Percentiles rank a stretch among this genome's conserved stretches.
These are phyloP conservation scores for Marsdenia floribunda DNA, from an alignment of 257 asterid genomes.

Conservation along the genomic window DNA sequence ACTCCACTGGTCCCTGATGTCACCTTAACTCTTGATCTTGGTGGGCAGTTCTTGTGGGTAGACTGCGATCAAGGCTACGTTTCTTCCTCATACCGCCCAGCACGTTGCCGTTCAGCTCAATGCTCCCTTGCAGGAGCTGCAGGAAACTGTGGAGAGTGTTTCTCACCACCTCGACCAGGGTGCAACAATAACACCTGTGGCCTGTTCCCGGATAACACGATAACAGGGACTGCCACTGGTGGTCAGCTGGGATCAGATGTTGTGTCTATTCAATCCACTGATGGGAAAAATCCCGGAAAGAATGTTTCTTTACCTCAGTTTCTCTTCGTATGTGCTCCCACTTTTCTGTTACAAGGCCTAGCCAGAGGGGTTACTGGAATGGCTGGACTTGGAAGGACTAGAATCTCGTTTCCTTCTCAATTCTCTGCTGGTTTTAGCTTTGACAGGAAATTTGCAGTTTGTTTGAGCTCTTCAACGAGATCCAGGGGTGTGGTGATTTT, in stretches of 20 bases:
- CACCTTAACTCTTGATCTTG: slow-evolving; percentile 55
- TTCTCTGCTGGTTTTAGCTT: slow-evolving; percentile 13
- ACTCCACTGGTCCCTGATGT: slow-evolving; percentile 50
- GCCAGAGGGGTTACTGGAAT: background rate
- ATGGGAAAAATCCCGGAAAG: slow-evolving; percentile 24
- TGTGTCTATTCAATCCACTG: slow-evolving; percentile 23
- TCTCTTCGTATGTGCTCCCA: slow-evolving; percentile 1
- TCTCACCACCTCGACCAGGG: slow-evolving; percentile 1
- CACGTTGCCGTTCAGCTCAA: slow-evolving; percentile 14
- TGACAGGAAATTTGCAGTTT: background rate
- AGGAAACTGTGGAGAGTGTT: background rate
- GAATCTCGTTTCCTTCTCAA: slow-evolving; percentile 7
- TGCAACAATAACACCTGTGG: slow-evolving; percentile 13
- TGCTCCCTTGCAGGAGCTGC: slow-evolving; percentile 9
- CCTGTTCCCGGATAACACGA: background rate
- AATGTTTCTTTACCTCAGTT: slow-evolving; percentile 9
- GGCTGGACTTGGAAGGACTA: slow-evolving; percentile 14
- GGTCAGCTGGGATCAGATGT: slow-evolving; percentile 27
- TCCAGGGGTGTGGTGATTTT: background rate
- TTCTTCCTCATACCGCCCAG: slow-evolving; percentile 6
- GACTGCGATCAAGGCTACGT: slow-evolving; percentile 51
- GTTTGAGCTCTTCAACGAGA: background rate
- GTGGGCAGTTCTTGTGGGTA: slow-evolving; percentile 60
- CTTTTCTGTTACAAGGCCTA: background rate
- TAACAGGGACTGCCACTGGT: background rate